Evolutionary conservation across 1,139 yeast species (phyloP), one percentile per base, ranked within the genome.

Genomic region (Magnusiomyces starmeri): DNA sequence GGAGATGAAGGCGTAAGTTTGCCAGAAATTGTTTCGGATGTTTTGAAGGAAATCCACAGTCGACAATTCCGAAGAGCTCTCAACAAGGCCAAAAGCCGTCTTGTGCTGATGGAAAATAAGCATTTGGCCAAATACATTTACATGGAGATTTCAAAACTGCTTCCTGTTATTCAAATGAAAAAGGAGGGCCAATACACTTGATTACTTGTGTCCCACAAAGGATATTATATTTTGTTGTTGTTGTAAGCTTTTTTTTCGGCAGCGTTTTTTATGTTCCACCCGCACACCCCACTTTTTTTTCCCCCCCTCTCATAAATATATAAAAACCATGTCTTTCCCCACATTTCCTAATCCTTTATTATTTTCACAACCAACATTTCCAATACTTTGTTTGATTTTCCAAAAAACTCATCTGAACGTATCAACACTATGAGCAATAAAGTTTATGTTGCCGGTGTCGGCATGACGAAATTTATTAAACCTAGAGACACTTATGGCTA

Each of bases 401-500:
- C n/a, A 32, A 27, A 27, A 27, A 27, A 27, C 32, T 32, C n/a
- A 4, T 27, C 32, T 12, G 12, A 27, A 27, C 8, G 12, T 9
- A 27, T 9, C 8, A 27, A 27, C 41, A 37, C n/a, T 25, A 43
- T 43, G 45, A 25, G 22, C 34, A 7, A 3, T n/a, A 52, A 54
- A 50, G 57, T 54, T 10, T 58, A 54, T 49, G 64, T 64, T 20
- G 61, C 62, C 29, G 67, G 67, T 18, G 67, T 64, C 45, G 67
- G 67, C 29, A 58, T 64, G 64, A 64, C 67, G 49, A 54, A 62
- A 56, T 64, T 64, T 57, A 57, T 63, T 54, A 63, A 62, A 51
- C 67, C 67, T n/a, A 53, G 65, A 34, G 63, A 60, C 27, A 56
- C 55, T 21, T 59, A 57, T 43, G 59, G 59, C 37, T 64, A 64